Base-by-base conservation (phyloP, 306 rosid genomes). In the Inga leiocalycina region DNA sequence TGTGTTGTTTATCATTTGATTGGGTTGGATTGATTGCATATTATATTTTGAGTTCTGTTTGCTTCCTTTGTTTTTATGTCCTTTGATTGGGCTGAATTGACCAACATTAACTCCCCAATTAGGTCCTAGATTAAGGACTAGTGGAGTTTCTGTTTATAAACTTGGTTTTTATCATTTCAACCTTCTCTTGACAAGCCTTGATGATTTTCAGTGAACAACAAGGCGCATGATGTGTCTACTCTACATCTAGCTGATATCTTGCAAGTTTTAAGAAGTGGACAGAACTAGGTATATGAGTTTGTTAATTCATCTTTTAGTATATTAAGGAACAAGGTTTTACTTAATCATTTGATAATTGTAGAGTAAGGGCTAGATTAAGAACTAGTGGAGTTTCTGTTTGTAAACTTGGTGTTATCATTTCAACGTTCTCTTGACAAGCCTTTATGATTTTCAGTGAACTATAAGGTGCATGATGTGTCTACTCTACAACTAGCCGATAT, bases 211-310 rank as follows among this genome's bases (percentile, higher is more conserved):
- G 97, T 93, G 89, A 91, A 85, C 86, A 86, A 86, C 89, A 94
- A 93, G 81, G 89, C 85, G 89, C 90, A 90, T 24, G 92, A 91
- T 66, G 83, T 86, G 68, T 87, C 97, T n/a, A 82, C 86, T 73
- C 89, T 87, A 39, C 88, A 87, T 48, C 85, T 90, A 69, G 77
- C 82, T 0, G 97, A 93, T 85, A 89, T 90, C 71, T 81, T 90
- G 85, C 84, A 85, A 97, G 91, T 84, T 93, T 93, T 81, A 93
- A 91, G 80, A 93, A 88, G 89, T 94, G 95, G 97, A 87, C 86
- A 66, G 94, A 87, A 79, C 85, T 62, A 87, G 95, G 97, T 92
- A 32, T 32, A 32, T 32, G 74, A 8, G 65, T 74, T 65, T 59
- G 10, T 45, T 49, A 10, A 32, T 49, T 22, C 62, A 56, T 74